phyloP scores from a whole-genome alignment of 805 yeast genomes.

The Candida easanensis region DNA sequence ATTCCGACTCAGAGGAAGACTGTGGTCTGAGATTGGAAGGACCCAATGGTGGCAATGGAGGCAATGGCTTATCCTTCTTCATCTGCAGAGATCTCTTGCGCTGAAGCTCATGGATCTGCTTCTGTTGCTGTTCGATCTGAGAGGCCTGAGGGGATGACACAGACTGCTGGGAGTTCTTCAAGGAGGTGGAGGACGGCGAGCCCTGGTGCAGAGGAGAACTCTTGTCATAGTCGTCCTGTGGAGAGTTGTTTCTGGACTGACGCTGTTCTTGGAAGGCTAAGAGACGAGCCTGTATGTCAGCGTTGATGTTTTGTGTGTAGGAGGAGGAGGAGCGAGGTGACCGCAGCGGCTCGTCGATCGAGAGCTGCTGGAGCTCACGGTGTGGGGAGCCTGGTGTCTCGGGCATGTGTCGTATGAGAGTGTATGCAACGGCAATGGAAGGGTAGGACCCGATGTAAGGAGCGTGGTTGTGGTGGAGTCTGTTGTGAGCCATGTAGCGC shows the following conservation, averaged over 20 bases:
- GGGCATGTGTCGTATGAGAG: slow-evolving; percentile 3
- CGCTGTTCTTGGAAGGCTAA: slow-evolving; percentile 86
- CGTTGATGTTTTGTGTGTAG: slow-evolving; percentile 45
- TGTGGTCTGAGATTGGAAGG: background rate
- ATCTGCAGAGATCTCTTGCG: slow-evolving; percentile 19
- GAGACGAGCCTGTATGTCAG: slow-evolving; percentile 83
- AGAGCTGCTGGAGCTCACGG: slow-evolving; percentile 16
- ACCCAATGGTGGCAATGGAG: slow-evolving; percentile 36
- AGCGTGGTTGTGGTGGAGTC: background rate
- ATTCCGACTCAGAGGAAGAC: background rate
- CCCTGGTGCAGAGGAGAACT: slow-evolving; percentile 7
- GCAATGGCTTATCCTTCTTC: slow-evolving; percentile 35
- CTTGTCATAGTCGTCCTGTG: slow-evolving; percentile 27
- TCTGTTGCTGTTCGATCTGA: slow-evolving; percentile 22
- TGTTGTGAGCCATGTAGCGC: no score
- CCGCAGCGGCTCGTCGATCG: slow-evolving; percentile 17
- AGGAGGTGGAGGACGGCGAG: background rate
- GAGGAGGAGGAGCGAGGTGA: slow-evolving; percentile 27
- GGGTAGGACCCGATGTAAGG: no score
- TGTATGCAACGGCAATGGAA: no score
- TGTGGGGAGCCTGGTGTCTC: slow-evolving; percentile 15
- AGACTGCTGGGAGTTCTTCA: background rate
- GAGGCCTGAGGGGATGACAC: background rate
- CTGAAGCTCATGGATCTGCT: slow-evolving; percentile 22
- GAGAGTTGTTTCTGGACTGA: slow-evolving; percentile 29